Conservation (phyloP, 2,329 filamentous ascomycete species). For the Colletotrichum coccodes region DNA sequence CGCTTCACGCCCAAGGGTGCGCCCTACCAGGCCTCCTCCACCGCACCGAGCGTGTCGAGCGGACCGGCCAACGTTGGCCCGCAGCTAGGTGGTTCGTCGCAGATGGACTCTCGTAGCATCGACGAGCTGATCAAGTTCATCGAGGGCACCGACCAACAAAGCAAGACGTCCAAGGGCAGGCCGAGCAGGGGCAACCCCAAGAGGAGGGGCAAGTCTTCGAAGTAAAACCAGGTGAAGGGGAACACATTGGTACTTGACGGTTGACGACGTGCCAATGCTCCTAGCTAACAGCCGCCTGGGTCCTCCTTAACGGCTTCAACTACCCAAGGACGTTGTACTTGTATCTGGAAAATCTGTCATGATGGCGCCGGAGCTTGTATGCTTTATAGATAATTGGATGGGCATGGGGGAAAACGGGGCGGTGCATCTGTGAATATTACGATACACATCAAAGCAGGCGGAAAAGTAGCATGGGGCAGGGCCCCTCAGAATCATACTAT, state of each 20-base stretch:
- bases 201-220: conserved; percentile 51
- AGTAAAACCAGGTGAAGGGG: conserved; percentile 12
- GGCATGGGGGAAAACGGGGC: neutral
- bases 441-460: conserved; percentile 1
- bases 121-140: conserved; percentile 96
- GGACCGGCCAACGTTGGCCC: neutral
- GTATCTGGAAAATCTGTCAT: neutral
- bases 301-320: neutral
- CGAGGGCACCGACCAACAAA: conserved; percentile 74
- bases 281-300: neutral
- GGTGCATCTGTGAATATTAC: conserved; percentile 15
- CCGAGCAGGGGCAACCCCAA: conserved; percentile 65
- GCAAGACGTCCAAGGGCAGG: conserved; percentile 64
- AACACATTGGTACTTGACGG: neutral
- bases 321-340: neutral
- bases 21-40: conserved; percentile 59
- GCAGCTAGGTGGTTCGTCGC: conserved; percentile 39
- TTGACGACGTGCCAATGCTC: neutral
- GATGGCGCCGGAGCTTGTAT: conserved; percentile 9
- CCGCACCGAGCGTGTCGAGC: conserved; percentile 42
- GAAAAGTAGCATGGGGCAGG: conserved; percentile 8
- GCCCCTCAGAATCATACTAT: conserved; percentile 20
- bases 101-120: conserved; percentile 83
- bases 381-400: conserved; percentile 21
- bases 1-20: conserved; percentile 73